phyloP scores from a whole-genome alignment of 768 basidiomycete genomes.

The Ramaria rubella region DNA sequence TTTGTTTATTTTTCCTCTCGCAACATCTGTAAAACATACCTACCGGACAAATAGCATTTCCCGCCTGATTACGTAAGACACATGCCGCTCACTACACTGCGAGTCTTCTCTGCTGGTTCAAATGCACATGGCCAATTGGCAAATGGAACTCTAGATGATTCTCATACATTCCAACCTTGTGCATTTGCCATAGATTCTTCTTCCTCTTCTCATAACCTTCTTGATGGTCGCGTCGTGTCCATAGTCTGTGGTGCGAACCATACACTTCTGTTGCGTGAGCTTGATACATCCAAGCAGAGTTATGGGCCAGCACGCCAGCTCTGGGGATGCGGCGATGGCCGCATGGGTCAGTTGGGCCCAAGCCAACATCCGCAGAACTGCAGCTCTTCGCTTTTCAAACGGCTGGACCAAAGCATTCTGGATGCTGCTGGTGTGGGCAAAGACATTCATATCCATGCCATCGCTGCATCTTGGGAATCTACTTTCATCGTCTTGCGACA shows the following conservation, averaged over 20 bases:
- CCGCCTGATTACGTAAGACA: not conserved
- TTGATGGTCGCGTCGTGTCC: slow-evolving; percentile 30
- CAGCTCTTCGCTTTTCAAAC: slow-evolving; percentile 37
- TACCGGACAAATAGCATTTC: not conserved
- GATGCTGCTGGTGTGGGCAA: slow-evolving; percentile 26
- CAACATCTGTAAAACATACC: no score
- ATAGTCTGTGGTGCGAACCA: slow-evolving; percentile 76
- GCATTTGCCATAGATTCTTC: slow-evolving; percentile 19
- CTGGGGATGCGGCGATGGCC: slow-evolving; percentile 73
- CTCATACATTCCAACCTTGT: slow-evolving; percentile 34
- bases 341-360: slow-evolving; percentile 64
- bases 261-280: slow-evolving; percentile 57
- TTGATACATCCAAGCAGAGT: slow-evolving; percentile 19
- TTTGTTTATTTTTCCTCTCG: not conserved
- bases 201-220: not conserved
- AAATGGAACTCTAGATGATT: slow-evolving; percentile 33
- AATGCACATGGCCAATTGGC: slow-evolving; percentile 45
- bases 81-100: not conserved
- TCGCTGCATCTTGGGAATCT: slow-evolving; percentile 81
- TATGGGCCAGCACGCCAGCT: slow-evolving; percentile 31
- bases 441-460: slow-evolving; percentile 37
- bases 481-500: slow-evolving; percentile 59
- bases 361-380: slow-evolving; percentile 21
- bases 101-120: slow-evolving; percentile 35
- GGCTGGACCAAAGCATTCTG: slow-evolving; percentile 32